Conservation (phyloP, 805 yeast genomes). For the Pichia exigua region DNA sequence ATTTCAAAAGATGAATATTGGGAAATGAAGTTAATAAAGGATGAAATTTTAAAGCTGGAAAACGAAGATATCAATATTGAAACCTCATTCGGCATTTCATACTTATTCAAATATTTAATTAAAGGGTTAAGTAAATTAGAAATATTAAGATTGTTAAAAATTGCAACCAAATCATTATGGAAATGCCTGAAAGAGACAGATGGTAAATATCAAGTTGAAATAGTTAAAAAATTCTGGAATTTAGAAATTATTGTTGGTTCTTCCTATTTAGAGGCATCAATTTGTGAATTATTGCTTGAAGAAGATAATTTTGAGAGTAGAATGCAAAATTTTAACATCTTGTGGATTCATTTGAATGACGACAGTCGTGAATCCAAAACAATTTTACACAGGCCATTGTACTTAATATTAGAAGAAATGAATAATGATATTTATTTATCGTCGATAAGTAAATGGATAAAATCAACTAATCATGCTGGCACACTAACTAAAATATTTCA, state of each 20-base stretch:
- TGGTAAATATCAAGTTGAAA: slow-evolving; percentile 61
- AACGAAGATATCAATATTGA: slow-evolving; percentile 18
- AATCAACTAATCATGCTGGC: slow-evolving; percentile 39
- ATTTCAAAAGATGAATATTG: slow-evolving; percentile 19
- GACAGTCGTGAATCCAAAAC: slow-evolving; percentile 37
- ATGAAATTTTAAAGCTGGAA: slow-evolving; percentile 22
- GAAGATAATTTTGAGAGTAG: slow-evolving; percentile 31
- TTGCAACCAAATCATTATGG: slow-evolving; percentile 47
- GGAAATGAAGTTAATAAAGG: slow-evolving; percentile 22
- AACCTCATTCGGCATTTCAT: slow-evolving; percentile 36
- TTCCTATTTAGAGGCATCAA: slow-evolving; percentile 63
- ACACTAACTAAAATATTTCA: slow-evolving; percentile 55
- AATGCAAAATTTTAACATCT: slow-evolving; percentile 47
- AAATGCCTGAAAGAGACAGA: slow-evolving; percentile 38
- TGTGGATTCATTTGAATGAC: slow-evolving; percentile 68
- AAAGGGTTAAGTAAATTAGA: slow-evolving; percentile 27
- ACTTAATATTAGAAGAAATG: slow-evolving; percentile 60
- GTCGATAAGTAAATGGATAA: slow-evolving; percentile 43
- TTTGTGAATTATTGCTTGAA: slow-evolving; percentile 47
- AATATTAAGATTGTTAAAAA: slow-evolving; percentile 33
- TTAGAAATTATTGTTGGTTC: slow-evolving; percentile 47
- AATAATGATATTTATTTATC: slow-evolving; percentile 36
- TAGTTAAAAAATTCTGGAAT: slow-evolving; percentile 56
- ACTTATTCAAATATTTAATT: slow-evolving; percentile 32
- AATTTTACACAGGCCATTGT: slow-evolving; percentile 55